Evolutionary conservation across 371 early-diverging fungal genomes (phyloP), one percentile per base, ranked within the genome.

Genomic region (Neoconidiobolus thromboides): DNA sequence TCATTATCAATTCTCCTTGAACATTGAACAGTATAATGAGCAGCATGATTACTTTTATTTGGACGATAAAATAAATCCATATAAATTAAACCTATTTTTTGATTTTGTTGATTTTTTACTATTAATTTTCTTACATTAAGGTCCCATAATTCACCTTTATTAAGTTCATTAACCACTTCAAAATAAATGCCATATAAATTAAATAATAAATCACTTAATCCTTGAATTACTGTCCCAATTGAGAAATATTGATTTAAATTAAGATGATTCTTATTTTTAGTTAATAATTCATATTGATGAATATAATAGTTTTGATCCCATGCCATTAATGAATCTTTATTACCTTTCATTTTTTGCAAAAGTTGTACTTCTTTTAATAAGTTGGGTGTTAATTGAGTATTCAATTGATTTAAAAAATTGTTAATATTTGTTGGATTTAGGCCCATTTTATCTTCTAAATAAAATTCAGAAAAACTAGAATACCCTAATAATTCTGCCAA

Each of bases 11-110:
- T 73, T 2, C 91, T 76, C 37, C 95, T 75, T 0, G 93, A 86
- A 44, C 94, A 93, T 12, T 90, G 76, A 0, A 95, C 85, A 0
- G 96, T 94, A 64, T 95, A 97, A 69, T 97, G 96, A 0, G 96
- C 96, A 0, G 98, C 89, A 63, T 77, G 78, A 15, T 81, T 77
- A 9, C 79, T 81, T 66, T 95, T 96, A 37, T 79, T 79, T 37
- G 63, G 64, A 2, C 96, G 79, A 10, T 69, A 65, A 67, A 85
- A 89, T 46, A 95, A 70, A 66, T 97, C 97, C 62, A 92, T 91
- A 66, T 96, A 97, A 6, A 97, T 87, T 0, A 83, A 80, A 10
- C 96, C 97, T 51, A 94, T 77, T 48, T 76, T 72, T 5, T 3
- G 12, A 3, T 40, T n/a, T 36, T 69, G 63, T 65, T 93, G 92